Base-by-base conservation (phyloP, 2,329 filamentous ascomycete species). In the Keithomyces neogunnii region DNA sequence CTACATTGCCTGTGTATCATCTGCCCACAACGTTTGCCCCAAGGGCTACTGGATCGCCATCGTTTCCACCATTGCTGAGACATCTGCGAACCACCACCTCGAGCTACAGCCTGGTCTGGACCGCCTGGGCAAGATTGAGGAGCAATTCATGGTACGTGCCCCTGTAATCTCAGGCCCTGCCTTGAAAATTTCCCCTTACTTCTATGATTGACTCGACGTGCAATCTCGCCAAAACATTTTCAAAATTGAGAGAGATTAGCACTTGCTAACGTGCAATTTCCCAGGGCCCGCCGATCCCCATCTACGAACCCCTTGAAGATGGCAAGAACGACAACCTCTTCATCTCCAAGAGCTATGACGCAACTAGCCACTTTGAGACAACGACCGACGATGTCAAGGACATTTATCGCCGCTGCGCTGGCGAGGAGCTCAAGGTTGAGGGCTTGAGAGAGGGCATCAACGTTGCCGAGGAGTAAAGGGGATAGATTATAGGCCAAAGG, bases 31-130 rank as follows among this genome's bases (percentile, higher is more conserved):
- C 63, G 95, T 99, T 62, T 97, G 92, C 76, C 93, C 95, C 63
- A 95, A 96, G 81, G 92, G 92, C 55, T 97, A 96, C 82, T 99
- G 95, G 78, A 89, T 99, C 62, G 93, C 93, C 62, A 99, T 97
- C 55, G 92, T 99, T 58, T 96, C 90, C 46, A 99, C 93, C 54
- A 96, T 99, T 65, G 89, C 93, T 57, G 95, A 99, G 77, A 85
- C 84, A 44, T 75, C 84, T 55, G 85, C 88, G 58, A 97, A 99
- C 80, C 91, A 96, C 73, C 93, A 99, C 72, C 77, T 96, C 52
- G 93, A 99, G 76, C 84, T 99, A 43, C 84, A 93, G 72, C 84
- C 91, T 32, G 93, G 92, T 64, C 84, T 97, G 59, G 90, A 96
- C 65, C 85, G 92, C 59, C 84, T 99, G 32, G 93, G 93, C 61